Percentiles rank a stretch among this genome's conserved stretches.
These are phyloP conservation scores for Cyberlindnera nakhonratchasimensis DNA, from an alignment of 805 yeast genomes.

Conservation along the genomic window DNA sequence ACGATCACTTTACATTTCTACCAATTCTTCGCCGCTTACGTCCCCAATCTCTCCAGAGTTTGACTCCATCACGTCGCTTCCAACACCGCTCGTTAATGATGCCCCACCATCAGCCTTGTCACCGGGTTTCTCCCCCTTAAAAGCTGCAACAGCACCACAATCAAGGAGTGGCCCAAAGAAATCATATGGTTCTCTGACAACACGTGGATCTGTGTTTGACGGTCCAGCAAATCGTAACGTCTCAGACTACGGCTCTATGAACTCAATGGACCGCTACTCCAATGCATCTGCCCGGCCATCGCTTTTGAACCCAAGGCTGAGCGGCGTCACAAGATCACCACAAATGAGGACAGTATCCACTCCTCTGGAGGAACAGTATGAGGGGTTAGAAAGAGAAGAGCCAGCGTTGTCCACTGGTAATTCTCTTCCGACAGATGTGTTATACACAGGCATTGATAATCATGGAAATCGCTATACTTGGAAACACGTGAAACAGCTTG, in stretches of 20 bases:
- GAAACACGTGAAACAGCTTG: constrained; percentile 44
- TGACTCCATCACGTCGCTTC: constrained; percentile 40
- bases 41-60: constrained; percentile 30
- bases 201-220: constrained; percentile 12
- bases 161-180: constrained; percentile 9
- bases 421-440: neutral
- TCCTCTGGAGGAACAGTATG: constrained; percentile 8
- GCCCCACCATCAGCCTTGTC: constrained; percentile 6
- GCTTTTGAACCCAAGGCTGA: constrained; percentile 2
- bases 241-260: constrained; percentile 37
- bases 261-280: constrained; percentile 10
- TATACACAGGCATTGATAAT: constrained; percentile 20
- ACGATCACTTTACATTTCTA: neutral
- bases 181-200: constrained; percentile 20
- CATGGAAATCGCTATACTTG: constrained; percentile 22
- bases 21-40: neutral
- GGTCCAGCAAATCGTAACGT: constrained; percentile 28
- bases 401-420: neutral
- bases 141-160: neutral
- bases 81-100: constrained; percentile 40
- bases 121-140: constrained; percentile 1
- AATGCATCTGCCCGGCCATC: constrained; percentile 1
- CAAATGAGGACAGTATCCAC: constrained; percentile 22
- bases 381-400: constrained; percentile 15
- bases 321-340: constrained; percentile 10